Evolutionary conservation across 495 filamentous ascomycete species (phyloP).

Genomic region (Penicillium lagena): DNA sequence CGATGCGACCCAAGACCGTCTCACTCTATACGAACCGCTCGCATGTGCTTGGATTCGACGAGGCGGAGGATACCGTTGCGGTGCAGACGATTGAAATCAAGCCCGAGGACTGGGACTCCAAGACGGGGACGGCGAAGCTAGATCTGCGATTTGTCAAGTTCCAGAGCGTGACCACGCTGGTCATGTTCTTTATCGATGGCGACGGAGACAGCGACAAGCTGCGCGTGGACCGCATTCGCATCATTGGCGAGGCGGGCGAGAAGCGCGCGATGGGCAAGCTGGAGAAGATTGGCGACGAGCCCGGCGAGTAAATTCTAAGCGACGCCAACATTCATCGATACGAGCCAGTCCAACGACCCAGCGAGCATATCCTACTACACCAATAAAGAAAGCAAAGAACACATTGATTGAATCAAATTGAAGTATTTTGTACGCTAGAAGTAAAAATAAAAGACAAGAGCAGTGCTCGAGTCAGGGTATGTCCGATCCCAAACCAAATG

Average conservation of each 20-base stretch:
- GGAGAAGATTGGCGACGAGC: slow-evolving; percentile 86
- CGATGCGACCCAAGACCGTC: slow-evolving; percentile 80
- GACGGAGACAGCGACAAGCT: slow-evolving; percentile 83
- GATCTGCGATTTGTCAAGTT: slow-evolving; percentile 92
- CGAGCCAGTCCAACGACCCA: too few species aligned
- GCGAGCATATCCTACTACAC: too few species aligned
- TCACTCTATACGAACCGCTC: slow-evolving; percentile 79
- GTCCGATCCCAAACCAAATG: slow-evolving; percentile 49
- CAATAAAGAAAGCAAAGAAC: too few species aligned
- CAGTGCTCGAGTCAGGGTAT: slow-evolving; percentile 9
- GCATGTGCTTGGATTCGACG: slow-evolving; percentile 89
- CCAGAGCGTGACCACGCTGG: slow-evolving; percentile 80
- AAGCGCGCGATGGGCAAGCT: slow-evolving; percentile 90
- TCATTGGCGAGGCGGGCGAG: slow-evolving; percentile 90
- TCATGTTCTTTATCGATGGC: slow-evolving; percentile 84
- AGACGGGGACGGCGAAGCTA: slow-evolving; percentile 78
- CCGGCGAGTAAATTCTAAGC: slow-evolving; percentile 44
- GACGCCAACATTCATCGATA: neutral
- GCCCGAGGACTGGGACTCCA: slow-evolving; percentile 73
- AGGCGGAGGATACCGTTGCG: slow-evolving; percentile 75
- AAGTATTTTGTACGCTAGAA: neutral
- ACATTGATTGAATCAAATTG: too few species aligned
- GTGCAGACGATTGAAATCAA: slow-evolving; percentile 72
- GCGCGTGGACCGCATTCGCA: slow-evolving; percentile 73
- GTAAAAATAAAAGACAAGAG: neutral